Evolutionary conservation across 2,329 filamentous ascomycete species (phyloP), one percentile per base, ranked within the genome.

Genomic region (Colletotrichum tanaceti): DNA sequence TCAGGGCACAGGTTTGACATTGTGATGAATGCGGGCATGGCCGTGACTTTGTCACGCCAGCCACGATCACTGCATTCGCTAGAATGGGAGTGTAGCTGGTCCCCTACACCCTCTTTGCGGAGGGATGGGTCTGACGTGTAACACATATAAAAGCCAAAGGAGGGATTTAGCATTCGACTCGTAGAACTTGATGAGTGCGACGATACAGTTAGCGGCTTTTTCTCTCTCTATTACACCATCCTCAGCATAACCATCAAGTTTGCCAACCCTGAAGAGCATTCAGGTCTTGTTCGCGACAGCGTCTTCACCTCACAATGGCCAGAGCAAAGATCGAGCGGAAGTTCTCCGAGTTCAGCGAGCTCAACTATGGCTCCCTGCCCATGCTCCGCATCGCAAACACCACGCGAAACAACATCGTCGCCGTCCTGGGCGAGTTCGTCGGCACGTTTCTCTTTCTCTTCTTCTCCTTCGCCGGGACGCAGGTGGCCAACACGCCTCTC

Each of bases 381-480:
- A 71, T 70, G 66, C 67, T 71, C 5, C 35, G 24, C 28, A 50
- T 63, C 20, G 46, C 58, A 10, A 63, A 70, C 20, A 71, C 57
- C 1, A 58, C 68, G 7, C 73, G 77, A 24, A 82, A 82, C 61
- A 74, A 79, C 28, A 63, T 81, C 14, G 77, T 83, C 50, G 79
- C 83, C n/a, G 74, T 81, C 41, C 70, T 84, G 24, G 83, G 82
- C 65, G 85, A 86, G 75, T 85, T 87, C 55, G 81, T 83, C 71
- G 85, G 85, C 63, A 86, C 85, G 1, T 86, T 86, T 70, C 79
- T 86, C 75, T 87, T 86, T 74, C 78, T 87, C 0, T 81, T 86
- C 55, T 76, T 82, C 62, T 72, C 80, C 43, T 83, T 80, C 65
- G 76, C 79, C 20, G 80, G 81, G 35, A 74, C 81, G 0, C 78